Conservation (phyloP, 306 rosid species). For the Oxytropis ochrocephala region DNA sequence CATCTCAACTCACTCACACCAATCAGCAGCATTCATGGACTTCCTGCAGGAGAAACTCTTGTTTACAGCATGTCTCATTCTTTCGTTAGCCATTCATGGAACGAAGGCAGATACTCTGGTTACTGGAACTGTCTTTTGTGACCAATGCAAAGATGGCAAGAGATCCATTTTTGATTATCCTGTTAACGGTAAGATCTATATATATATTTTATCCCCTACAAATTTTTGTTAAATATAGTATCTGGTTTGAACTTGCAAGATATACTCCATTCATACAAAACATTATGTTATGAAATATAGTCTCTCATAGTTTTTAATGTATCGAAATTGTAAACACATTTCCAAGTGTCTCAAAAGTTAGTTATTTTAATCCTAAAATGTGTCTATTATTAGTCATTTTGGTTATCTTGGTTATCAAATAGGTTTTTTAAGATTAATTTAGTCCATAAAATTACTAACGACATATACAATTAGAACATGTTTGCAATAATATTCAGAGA, state of each 20-base stretch:
- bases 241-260: background rate
- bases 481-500: too few relatives aligned
- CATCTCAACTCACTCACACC: background rate
- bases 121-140: slow-evolving; percentile 82
- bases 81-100: slow-evolving; percentile 39
- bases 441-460: too few relatives aligned
- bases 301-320: too few relatives aligned
- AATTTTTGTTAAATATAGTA: slow-evolving; percentile 1
- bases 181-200: slow-evolving; percentile 47
- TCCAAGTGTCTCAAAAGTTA: too few relatives aligned
- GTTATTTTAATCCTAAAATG: too few relatives aligned
- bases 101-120: slow-evolving; percentile 49
- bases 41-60: slow-evolving; percentile 28
- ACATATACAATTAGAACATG: too few relatives aligned
- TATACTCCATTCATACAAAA: background rate
- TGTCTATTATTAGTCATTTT: too few relatives aligned
- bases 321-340: too few relatives aligned
- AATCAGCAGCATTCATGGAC: slow-evolving; percentile 61
- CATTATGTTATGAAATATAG: too few relatives aligned
- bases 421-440: too few relatives aligned
- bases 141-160: slow-evolving; percentile 90
- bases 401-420: too few relatives aligned
- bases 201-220: background rate
- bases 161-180: slow-evolving; percentile 72
- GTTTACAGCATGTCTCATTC: slow-evolving; percentile 32